These are phyloP conservation scores for Penicillium polonicum DNA, from an alignment of 2,329 filamentous ascomycete species.

Conservation along the genomic window DNA sequence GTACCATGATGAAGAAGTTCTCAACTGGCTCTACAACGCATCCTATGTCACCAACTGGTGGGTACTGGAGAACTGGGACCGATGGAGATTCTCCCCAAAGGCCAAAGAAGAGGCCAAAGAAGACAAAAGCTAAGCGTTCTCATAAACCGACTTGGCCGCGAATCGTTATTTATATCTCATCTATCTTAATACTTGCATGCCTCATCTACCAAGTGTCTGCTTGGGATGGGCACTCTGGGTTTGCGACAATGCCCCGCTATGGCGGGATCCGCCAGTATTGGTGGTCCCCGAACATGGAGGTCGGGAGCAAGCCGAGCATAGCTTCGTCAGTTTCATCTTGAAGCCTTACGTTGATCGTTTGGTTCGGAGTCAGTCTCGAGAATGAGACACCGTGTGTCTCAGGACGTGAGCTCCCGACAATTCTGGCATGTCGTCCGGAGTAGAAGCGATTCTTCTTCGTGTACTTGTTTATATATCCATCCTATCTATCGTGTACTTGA, in stretches of 20 bases:
- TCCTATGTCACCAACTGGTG: slow-evolving; percentile 32
- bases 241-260: background rate
- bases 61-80: slow-evolving; percentile 33
- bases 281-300: background rate
- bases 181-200: slow-evolving; percentile 11
- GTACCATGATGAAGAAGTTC: slow-evolving; percentile 24
- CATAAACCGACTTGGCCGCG: background rate
- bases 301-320: background rate
- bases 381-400: background rate
- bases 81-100: slow-evolving; percentile 16
- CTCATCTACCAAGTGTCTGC: background rate
- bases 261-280: background rate
- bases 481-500: slow-evolving; percentile 3
- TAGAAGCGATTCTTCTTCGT: slow-evolving; percentile 8
- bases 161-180: slow-evolving; percentile 5
- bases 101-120: background rate
- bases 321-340: background rate
- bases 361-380: background rate
- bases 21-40: slow-evolving; percentile 28
- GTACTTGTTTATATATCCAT: slow-evolving; percentile 10
- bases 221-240: slow-evolving; percentile 5
- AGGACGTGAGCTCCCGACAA: background rate
- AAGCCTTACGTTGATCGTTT: background rate
- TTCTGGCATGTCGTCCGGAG: slow-evolving; percentile 1
- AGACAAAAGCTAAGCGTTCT: background rate